Base-by-base conservation (phyloP, 2,329 filamentous ascomycete genomes). In the Ustilaginoidea virens region DNA sequence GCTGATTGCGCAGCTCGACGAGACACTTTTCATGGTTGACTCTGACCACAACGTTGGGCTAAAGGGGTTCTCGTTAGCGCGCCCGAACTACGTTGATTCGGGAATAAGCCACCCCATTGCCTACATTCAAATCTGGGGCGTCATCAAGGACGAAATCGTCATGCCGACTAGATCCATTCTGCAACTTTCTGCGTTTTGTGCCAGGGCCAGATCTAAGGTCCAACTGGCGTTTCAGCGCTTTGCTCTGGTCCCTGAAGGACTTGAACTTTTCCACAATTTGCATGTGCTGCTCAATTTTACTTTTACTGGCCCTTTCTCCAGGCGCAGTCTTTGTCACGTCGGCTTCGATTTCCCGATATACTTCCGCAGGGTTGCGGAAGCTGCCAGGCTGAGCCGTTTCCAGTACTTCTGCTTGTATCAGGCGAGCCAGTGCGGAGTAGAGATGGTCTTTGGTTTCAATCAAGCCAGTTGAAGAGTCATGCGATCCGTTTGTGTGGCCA, bases 21-120 rank as follows among this genome's bases (percentile, higher is more conserved):
- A 77, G 61, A 34, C 83, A 81, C 50, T 87, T 92, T 32, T 86
- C 78, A 44, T 82, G 77, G 47, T 93, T 94, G 31, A 94, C 62
- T 17, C 77, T 72, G 27, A 96, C 61, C 20, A 86, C 65, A 38
- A 85, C 61, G 33, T 79, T 69, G 28, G 72, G 67, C 75, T 92
- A 46, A 9, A 25, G n/a, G 14, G 7, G 7, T 24, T 8, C n/a
- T n/a, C n/a, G n/a, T n/a, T n/a, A n/a, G n/a, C n/a, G n/a, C n/a
- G n/a, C n/a, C n/a, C n/a, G n/a, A n/a, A n/a, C n/a, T n/a, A n/a
- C n/a, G n/a, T n/a, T n/a, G n/a, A n/a, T n/a, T n/a, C n/a, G 5
- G 6, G 4, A 11, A 23, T n/a, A 14, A 13, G 14, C 14, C 22
- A 24, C 3, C 17, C 5, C 14, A 15, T 6, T 15, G 10, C 67